phyloP scores from a whole-genome alignment of 208 protist species.

The Acanthamoeba royreba region DNA sequence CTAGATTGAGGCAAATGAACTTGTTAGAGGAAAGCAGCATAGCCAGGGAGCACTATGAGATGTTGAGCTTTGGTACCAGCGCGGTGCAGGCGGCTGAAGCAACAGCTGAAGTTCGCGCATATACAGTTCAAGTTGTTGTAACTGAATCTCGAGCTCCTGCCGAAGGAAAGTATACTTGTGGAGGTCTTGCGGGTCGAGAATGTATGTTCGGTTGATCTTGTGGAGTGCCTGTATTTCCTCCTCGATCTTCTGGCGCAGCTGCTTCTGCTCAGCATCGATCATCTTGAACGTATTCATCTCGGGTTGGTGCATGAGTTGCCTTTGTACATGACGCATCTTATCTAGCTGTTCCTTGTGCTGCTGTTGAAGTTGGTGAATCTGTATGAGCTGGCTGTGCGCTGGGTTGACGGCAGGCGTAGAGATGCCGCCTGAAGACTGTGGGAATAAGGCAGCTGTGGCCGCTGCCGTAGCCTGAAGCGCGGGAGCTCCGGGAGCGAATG shows the following conservation, averaged over 20 bases:
- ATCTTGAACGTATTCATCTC: background rate
- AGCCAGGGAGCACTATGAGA: background rate
- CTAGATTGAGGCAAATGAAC: background rate
- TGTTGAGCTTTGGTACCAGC: background rate
- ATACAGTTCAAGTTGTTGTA: conserved; percentile 6
- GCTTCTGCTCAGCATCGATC: conserved; percentile 33
- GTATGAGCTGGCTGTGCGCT: conserved; percentile 10
- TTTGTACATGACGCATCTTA: conserved; percentile 22
- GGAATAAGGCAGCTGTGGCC: background rate
- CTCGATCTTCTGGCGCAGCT: conserved; percentile 21
- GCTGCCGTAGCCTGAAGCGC: background rate
- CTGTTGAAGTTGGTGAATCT: background rate
- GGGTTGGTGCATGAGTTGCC: conserved; percentile 33
- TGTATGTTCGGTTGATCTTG: background rate
- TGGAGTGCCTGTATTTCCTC: background rate
- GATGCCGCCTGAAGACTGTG: background rate
- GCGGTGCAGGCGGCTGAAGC: conserved; percentile 11
- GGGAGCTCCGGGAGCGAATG: background rate
- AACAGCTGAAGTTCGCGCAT: conserved; percentile 5
- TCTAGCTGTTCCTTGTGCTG: conserved; percentile 43
- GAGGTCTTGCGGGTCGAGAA: conserved; percentile 14
- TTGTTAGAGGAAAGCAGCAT: background rate
- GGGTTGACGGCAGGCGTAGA: background rate
- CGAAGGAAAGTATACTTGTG: conserved; percentile 16
- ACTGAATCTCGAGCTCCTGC: conserved; percentile 36